phyloP scores from a whole-genome alignment of 1,284 basidiomycete genomes.

The Cryptococcus sp. region DNA sequence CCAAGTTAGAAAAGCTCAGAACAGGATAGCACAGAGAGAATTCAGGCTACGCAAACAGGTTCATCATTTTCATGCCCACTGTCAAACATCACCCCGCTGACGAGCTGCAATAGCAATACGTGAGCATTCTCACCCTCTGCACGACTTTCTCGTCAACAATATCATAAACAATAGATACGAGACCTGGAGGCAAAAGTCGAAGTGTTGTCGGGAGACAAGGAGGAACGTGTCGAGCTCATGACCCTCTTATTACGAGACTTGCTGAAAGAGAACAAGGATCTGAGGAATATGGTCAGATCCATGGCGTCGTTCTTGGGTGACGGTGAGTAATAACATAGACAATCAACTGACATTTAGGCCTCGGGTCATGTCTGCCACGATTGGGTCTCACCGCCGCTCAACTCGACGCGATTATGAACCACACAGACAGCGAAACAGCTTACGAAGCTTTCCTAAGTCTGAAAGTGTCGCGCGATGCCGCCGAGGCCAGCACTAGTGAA shows the following conservation, averaged over 20 bases:
- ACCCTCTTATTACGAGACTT: slow-evolving; percentile 80
- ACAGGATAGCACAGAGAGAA: slow-evolving; percentile 88
- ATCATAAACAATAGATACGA: slow-evolving; percentile 65
- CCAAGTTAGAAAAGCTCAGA: slow-evolving; percentile 61
- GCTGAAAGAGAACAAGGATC: slow-evolving; percentile 81
- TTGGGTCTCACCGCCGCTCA: slow-evolving; percentile 71
- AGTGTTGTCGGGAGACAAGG: slow-evolving; percentile 82
- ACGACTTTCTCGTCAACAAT: slow-evolving; percentile 38
- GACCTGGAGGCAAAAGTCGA: slow-evolving; percentile 89
- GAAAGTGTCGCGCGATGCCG: slow-evolving; percentile 41
- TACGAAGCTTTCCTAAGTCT: slow-evolving; percentile 75
- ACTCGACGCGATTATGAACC: slow-evolving; percentile 76
- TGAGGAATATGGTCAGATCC: slow-evolving; percentile 73
- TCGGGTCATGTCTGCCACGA: slow-evolving; percentile 67
- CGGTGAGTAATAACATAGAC: slow-evolving; percentile 58
- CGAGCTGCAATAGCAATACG: slow-evolving; percentile 11
- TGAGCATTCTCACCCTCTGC: not conserved
- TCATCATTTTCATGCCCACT: slow-evolving; percentile 9
- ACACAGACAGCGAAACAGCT: slow-evolving; percentile 84
- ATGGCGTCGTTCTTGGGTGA: slow-evolving; percentile 81
- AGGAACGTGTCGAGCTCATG: slow-evolving; percentile 80
- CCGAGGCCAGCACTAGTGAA: not conserved
- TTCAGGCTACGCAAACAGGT: slow-evolving; percentile 85
- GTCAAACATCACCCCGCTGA: not conserved
- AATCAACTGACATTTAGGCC: slow-evolving; percentile 23